Conservation (phyloP, 495 filamentous ascomycete genomes). For the Lepraria neglecta region DNA sequence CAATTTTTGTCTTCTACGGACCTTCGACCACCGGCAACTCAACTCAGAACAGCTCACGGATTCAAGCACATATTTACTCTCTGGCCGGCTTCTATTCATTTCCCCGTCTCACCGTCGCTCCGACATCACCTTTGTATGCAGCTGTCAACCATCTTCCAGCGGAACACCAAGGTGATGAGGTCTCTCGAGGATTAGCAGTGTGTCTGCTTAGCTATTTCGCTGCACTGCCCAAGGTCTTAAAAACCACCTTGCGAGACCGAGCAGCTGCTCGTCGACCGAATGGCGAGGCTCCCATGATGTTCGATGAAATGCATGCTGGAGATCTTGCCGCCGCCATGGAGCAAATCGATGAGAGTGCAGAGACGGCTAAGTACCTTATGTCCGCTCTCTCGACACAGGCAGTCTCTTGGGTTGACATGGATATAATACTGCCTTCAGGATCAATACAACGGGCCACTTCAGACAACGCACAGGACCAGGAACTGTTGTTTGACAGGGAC, state of each 20-base stretch:
- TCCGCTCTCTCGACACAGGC: slow-evolving; percentile 68
- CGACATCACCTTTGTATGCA: slow-evolving; percentile 87
- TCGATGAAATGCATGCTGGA: slow-evolving; percentile 88
- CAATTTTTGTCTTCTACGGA: slow-evolving; percentile 79
- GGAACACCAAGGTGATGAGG: slow-evolving; percentile 87
- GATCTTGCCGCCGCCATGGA: slow-evolving; percentile 78
- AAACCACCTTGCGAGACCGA: slow-evolving; percentile 45
- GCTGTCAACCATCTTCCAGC: slow-evolving; percentile 87
- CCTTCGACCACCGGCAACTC: slow-evolving; percentile 75
- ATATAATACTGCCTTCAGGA: slow-evolving; percentile 74
- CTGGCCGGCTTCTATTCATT: slow-evolving; percentile 82
- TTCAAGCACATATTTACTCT: slow-evolving; percentile 87
- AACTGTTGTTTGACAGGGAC: slow-evolving; percentile 53
- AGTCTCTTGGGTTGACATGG: slow-evolving; percentile 77
- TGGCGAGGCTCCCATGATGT: slow-evolving; percentile 55
- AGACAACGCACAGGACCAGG: slow-evolving; percentile 44
- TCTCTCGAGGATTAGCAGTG: slow-evolving; percentile 83
- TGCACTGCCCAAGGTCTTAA: slow-evolving; percentile 72
- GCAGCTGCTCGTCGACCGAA: slow-evolving; percentile 23
- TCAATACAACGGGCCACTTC: slow-evolving; percentile 56
- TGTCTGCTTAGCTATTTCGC: slow-evolving; percentile 87
- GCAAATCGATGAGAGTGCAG: slow-evolving; percentile 64
- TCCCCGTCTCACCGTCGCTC: slow-evolving; percentile 83
- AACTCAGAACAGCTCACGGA: slow-evolving; percentile 78
- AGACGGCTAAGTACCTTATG: slow-evolving; percentile 64